Evolutionary conservation across 306 rosid genomes (phyloP).

Genomic region (Bauhinia variegata): DNA sequence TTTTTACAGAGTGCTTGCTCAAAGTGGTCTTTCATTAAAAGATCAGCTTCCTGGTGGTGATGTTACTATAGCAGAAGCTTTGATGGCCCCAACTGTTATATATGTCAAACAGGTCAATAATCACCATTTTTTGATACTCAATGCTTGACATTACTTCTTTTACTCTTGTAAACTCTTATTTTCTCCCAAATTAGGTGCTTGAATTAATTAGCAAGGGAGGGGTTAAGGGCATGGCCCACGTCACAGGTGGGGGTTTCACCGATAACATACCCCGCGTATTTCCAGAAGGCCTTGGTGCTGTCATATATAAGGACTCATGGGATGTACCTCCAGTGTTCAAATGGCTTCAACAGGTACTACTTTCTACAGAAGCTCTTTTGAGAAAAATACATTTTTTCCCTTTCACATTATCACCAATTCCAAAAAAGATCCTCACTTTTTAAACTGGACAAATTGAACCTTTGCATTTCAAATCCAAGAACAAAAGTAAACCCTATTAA

Average conservation of each 20-base stretch:
- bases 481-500: no score
- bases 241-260: constrained; percentile 94
- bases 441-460: no score
- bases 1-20: constrained; percentile 65
- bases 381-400: no score
- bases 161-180: background rate
- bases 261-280: constrained; percentile 91
- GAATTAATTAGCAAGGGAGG: constrained; percentile 80
- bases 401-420: no score
- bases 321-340: constrained; percentile 69
- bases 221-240: constrained; percentile 84
- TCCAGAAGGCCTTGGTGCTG: constrained; percentile 83
- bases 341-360: constrained; percentile 86
- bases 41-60: constrained; percentile 69
- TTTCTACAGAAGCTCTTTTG: no score
- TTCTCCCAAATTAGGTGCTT: constrained; percentile 61
- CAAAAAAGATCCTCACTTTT: no score
- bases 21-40: constrained; percentile 67
- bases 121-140: background rate
- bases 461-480: no score
- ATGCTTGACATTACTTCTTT: background rate
- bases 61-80: constrained; percentile 73
- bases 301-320: constrained; percentile 69
- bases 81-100: constrained; percentile 86
- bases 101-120: constrained; percentile 83